Base-by-base conservation (phyloP, 2,329 filamentous ascomycete species). In the Davidsoniella neocaledoniae region DNA sequence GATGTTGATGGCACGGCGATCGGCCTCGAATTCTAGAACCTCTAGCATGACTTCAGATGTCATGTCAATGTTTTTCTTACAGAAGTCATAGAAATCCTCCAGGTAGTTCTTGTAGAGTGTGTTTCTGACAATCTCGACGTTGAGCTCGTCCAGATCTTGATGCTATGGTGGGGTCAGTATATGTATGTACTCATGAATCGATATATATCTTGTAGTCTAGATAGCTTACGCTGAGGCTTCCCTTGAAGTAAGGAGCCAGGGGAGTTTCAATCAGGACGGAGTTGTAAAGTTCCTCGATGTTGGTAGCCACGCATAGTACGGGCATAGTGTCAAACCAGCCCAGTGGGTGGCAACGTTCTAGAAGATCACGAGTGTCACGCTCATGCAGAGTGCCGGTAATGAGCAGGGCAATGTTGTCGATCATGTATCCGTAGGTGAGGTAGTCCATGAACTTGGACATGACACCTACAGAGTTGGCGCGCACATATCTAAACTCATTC, bases 271-370 rank as follows among this genome's bases (percentile, higher is more conserved):
- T 88, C 57, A 98, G 70, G 16, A 98, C 91, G 43, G 85, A 93
- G 71, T 96, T 98, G 74, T 98, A 98, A 37, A 98, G 75, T 63
- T 98, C 91, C 68, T 98, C 91, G 56, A 96, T 94, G 65, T 96
- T 98, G 46, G 90, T 95, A 29, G 91, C 91, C 42, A 96, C 90
- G 62, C 90, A 96, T 48, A 98, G 82, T 3, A 95, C 91, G 0
- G 91, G 93, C 82, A 98, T 87, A 7, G 91, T 95, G 72, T 98
- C 91, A 64, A 98, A 98, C 87, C 88, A 96, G 58, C 91, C 91
- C 6, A 98, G 76, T 5, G 91, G 91, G 60, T 98, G 93, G 66
- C 93, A 98, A 65, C 91, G 76, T 62, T 96, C 91, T 49, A 98
- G 71, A 55, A 98, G 76, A 68, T 98, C 91, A 53, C 88, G 81